Conservation (phyloP, 345 rosid genomes). For the Populus alba region DNA sequence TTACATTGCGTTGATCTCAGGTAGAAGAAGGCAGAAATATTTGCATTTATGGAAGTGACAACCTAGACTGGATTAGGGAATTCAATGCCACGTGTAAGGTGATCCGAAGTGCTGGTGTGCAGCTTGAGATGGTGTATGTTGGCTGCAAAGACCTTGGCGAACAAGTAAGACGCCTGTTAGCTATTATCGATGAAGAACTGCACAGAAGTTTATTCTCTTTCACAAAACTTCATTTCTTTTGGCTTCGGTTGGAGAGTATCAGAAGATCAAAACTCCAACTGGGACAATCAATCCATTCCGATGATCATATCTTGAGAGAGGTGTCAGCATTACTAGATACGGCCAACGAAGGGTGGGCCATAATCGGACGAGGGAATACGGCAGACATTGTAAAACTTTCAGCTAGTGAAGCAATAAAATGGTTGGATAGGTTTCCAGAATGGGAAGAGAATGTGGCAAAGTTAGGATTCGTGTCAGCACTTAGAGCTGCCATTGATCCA, state of each 20-base stretch:
- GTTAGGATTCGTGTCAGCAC: conserved; percentile 51
- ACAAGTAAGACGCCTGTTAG: conserved; percentile 20
- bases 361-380: conserved; percentile 48
- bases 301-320: conserved; percentile 49
- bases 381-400: conserved; percentile 32
- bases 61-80: conserved; percentile 50
- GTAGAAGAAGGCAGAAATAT: conserved; percentile 53
- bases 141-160: conserved; percentile 38
- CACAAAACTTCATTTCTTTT: conserved; percentile 49
- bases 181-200: conserved; percentile 34
- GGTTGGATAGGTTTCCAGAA: conserved; percentile 36
- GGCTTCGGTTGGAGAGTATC: conserved; percentile 68
- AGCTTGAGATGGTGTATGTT: conserved; percentile 53
- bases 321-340: conserved; percentile 46
- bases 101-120: conserved; percentile 38
- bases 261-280: conserved; percentile 45
- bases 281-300: conserved; percentile 25
- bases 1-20: conserved; percentile 35
- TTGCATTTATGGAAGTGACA: conserved; percentile 59
- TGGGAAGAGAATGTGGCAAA: conserved; percentile 52
- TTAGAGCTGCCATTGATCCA: conserved; percentile 40
- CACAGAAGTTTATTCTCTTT: conserved; percentile 28
- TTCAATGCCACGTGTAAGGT: conserved; percentile 34
- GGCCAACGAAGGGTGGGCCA: conserved; percentile 53
- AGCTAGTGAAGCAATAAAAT: conserved; percentile 38